Evolutionary conservation across 169 alveolate species (phyloP).

Genomic region (Toxoplasma gondii): DNA sequence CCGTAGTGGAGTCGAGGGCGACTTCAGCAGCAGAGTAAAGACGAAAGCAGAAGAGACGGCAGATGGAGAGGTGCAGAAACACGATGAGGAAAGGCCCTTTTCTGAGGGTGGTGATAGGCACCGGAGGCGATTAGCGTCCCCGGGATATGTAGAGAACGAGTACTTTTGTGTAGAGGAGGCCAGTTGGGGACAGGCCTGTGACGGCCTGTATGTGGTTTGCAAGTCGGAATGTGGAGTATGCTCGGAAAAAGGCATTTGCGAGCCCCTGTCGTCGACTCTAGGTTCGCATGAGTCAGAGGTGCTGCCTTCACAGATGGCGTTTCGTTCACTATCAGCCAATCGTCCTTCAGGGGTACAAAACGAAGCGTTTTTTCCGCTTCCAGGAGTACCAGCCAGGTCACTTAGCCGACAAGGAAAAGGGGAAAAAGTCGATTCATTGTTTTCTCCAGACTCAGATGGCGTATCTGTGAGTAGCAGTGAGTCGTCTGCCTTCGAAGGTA

Average conservation of each 20-base stretch:
- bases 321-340: too few species aligned
- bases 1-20: background rate
- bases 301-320: background rate
- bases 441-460: too few species aligned
- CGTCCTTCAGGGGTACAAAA: too few species aligned
- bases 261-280: background rate
- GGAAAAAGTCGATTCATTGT: too few species aligned
- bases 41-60: background rate
- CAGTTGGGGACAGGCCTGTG: conserved; percentile 12
- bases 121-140: too few species aligned
- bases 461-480: too few species aligned
- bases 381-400: too few species aligned
- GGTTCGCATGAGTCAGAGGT: background rate
- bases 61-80: background rate
- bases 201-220: background rate
- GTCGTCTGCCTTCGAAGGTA: too few species aligned
- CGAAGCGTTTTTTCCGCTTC: too few species aligned
- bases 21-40: background rate
- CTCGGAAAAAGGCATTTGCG: background rate
- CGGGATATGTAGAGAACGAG: background rate
- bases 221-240: conserved; percentile 8
- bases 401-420: too few species aligned
- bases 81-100: too few species aligned
- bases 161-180: background rate
- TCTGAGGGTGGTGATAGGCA: too few species aligned